Percentiles rank a stretch among this genome's conserved stretches.
Evolutionary conservation across 805 yeast genomes (phyloP).

Genomic region (Starmerella vaccinii): DNA sequence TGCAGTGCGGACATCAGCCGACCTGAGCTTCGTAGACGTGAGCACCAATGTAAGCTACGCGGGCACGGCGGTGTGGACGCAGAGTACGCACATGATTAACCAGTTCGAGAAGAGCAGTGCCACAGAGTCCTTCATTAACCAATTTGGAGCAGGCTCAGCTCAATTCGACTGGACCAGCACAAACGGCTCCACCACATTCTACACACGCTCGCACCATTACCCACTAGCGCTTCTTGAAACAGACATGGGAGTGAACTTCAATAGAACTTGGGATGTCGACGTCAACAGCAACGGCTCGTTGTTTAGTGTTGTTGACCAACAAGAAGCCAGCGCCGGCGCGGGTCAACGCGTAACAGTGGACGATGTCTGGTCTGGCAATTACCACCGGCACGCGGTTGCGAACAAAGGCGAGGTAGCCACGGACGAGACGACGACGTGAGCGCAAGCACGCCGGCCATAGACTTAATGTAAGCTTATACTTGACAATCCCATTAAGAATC

Average conservation of each 20-base stretch:
- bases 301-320: constrained; percentile 5
- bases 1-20: constrained; percentile 1
- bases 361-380: constrained; percentile 5
- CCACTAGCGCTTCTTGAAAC: constrained; percentile 3
- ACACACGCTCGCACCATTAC: constrained; percentile 8
- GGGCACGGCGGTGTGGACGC: constrained; percentile 6
- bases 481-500: too few species aligned
- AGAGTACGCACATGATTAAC: constrained; percentile 6
- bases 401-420: constrained; percentile 2
- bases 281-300: neutral
- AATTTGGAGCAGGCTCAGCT: constrained; percentile 3
- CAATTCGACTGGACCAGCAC: constrained; percentile 1
- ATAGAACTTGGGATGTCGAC: constrained; percentile 10
- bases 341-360: neutral
- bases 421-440: neutral
- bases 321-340: constrained; percentile 1
- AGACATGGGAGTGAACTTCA: neutral
- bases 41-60: neutral
- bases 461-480: too few species aligned
- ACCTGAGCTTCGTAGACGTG: neutral
- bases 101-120: neutral
- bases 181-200: constrained; percentile 1
- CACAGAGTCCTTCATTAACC: neutral
- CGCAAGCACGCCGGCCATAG: too few species aligned
- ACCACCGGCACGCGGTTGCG: constrained; percentile 12